A percentile compares a stretch with the other conserved stretches of the same genome.
Evolutionary conservation across 2,329 filamentous ascomycete species (phyloP).

Genomic region (Nigrospora oryzae): DNA sequence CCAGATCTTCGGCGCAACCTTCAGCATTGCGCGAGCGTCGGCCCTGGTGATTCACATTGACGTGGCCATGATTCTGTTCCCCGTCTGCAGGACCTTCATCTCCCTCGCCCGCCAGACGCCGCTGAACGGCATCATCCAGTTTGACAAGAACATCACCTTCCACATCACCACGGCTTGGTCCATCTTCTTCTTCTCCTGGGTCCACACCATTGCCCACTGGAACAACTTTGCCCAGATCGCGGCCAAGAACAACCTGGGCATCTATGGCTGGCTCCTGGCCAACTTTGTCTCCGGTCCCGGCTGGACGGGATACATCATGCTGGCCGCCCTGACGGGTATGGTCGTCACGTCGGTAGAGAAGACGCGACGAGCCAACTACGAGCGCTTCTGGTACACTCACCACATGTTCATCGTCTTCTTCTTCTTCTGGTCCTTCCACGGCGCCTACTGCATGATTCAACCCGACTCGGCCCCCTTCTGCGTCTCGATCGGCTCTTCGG

Average conservation of each 20-base stretch:
- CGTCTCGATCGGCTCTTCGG: slow-evolving; percentile 54
- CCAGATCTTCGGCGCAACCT: slow-evolving; percentile 65
- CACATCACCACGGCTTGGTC: slow-evolving; percentile 82
- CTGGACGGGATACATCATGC: slow-evolving; percentile 82
- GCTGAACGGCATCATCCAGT: slow-evolving; percentile 78
- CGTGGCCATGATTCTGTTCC: slow-evolving; percentile 69
- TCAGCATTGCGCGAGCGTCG: slow-evolving; percentile 66
- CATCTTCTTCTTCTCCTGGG: slow-evolving; percentile 81
- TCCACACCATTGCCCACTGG: slow-evolving; percentile 81
- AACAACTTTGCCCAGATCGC: slow-evolving; percentile 76
- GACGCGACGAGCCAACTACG: slow-evolving; percentile 71
- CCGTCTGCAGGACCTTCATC: slow-evolving; percentile 77
- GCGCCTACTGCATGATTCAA: slow-evolving; percentile 86
- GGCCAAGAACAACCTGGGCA: slow-evolving; percentile 64
- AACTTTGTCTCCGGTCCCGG: slow-evolving; percentile 75
- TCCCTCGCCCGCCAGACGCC: slow-evolving; percentile 74
- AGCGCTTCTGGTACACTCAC: slow-evolving; percentile 87
- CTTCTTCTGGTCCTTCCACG: slow-evolving; percentile 85
- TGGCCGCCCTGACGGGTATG: slow-evolving; percentile 71
- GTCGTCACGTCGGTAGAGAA: slow-evolving; percentile 70
- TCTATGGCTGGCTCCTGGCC: slow-evolving; percentile 69
- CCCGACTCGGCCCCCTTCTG: slow-evolving; percentile 75
- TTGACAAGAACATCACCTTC: slow-evolving; percentile 85
- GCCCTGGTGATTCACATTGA: slow-evolving; percentile 76
- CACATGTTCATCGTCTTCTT: slow-evolving; percentile 86